phyloP scores from a whole-genome alignment of 1,139 yeast genomes.

The Pichia inconspicua region DNA sequence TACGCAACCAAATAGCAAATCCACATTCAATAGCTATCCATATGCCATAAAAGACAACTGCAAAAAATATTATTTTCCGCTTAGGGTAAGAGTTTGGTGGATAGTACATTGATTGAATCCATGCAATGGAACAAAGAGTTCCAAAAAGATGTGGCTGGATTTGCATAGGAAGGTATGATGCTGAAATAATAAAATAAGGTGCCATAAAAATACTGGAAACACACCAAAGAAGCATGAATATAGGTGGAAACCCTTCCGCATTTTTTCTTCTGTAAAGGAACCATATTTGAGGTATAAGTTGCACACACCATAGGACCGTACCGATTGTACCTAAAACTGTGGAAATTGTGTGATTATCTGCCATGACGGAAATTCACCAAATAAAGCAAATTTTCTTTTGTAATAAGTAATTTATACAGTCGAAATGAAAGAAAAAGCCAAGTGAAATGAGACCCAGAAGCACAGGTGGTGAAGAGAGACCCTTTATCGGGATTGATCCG shows the following conservation, averaged over 20 bases:
- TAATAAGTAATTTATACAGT: too few species aligned
- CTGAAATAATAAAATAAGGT: slow-evolving; percentile 43
- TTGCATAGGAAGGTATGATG: slow-evolving; percentile 46
- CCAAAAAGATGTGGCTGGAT: slow-evolving; percentile 51
- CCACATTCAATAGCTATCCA: slow-evolving; percentile 42
- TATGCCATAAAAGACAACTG: slow-evolving; percentile 31
- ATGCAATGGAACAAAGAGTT: slow-evolving; percentile 39
- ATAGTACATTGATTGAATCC: slow-evolving; percentile 48
- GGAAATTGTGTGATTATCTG: slow-evolving; percentile 25
- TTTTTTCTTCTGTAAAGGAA: slow-evolving; percentile 41
- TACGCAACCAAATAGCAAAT: slow-evolving; percentile 44
- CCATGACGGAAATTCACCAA: slow-evolving; percentile 10
- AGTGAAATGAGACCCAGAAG: too few species aligned
- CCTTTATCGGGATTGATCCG: too few species aligned
- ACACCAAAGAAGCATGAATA: slow-evolving; percentile 56
- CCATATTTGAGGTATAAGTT: slow-evolving; percentile 44
- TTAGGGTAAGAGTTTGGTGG: slow-evolving; percentile 37
- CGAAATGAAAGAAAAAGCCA: not conserved
- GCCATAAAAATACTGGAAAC: slow-evolving; percentile 49
- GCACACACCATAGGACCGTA: slow-evolving; percentile 51
- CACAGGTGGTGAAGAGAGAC: too few species aligned
- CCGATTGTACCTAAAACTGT: slow-evolving; percentile 49
- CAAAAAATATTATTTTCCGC: slow-evolving; percentile 26
- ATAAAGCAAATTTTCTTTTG: too few species aligned
- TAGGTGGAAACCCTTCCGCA: slow-evolving; percentile 51